Base-by-base conservation (phyloP, 345 rosid genomes). In the Bruguiera parviflora region DNA sequence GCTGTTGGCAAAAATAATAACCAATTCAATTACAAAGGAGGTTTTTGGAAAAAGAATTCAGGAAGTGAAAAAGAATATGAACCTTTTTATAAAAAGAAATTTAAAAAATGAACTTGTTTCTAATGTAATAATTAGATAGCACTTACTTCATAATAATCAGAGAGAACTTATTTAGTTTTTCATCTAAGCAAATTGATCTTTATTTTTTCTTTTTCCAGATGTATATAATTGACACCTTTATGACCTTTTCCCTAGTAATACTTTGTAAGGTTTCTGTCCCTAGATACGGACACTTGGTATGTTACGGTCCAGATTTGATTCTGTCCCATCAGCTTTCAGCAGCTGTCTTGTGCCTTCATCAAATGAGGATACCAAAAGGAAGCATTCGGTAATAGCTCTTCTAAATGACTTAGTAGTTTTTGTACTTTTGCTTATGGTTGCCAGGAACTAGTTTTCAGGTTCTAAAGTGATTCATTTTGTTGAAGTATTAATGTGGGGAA, bases 241-340 rank as follows among this genome's bases (percentile, higher is more conserved):
- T 58, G 49, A 69, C 73, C 62, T 66, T 47, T 3, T 69, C 58
- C 15, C 71, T 59, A 57, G 65, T 70, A 43, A 65, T 66, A 69
- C 32, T 60, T 75, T n/a, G 53, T 67, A 63, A 47, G 47, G 64
- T 79, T 69, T 32, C 35, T 53, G 53, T 76, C 73, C 56, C 66
- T 71, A 95, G 99, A 95, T 95, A 78, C 86, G 94, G 60, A 92
- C 98, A 20, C 88, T 95, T 57, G 99, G 98, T 71, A 88, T 95
- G 99, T 72, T 95, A 77, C 88, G 96, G 71, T 90, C 99, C 55
- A 85, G 99, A 79, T 95, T 92, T 84, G 81, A 82, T 33, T 56
- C 81, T 57, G 84, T 95, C 70, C 99, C 96, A 69, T 47, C 64
- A 63, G 90, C 88, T 65, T 89, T 95, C 79, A 81, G 87, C 73